Evolutionary conservation across 164 flowering plant genomes (phyloP), one percentile per base, ranked within the genome.

Genomic region (Liquidambar formosana): DNA sequence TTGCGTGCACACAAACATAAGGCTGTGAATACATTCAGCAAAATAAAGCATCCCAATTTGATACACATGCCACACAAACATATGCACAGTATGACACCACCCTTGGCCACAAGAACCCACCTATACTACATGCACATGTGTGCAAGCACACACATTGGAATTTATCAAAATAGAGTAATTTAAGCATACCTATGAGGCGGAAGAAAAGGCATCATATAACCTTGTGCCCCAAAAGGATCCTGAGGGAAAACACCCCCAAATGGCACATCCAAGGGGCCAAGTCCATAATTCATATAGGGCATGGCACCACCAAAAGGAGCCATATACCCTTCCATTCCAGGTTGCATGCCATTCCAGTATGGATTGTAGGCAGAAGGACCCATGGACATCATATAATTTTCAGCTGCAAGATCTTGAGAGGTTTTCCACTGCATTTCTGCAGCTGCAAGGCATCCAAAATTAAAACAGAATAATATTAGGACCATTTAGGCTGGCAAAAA

Each of bases 281-380:
- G 72, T 14, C 80, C 80, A 67, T 86, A 89, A 60, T 88, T 85
- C 86, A 83, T 80, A 63, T 81, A 88, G 6, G 95, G 92, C 88
- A 90, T 83, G 18, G 79, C 73, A 66, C 78, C 85, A 68, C 72
- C 75, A 85, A 73, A 87, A 61, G 87, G 88, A 38, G 82, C 80
- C 81, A 77, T 73, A 72, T 68, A 88, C 27, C 81, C 88, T 66
- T 89, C 90, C 86, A 89, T 81, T 62, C 90, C 91, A 75, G 88
- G 85, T 54, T 82, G 96, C 82, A 91, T 79, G 38, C 93, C 92
- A 38, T 65, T 74, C 93, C 90, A 89, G 63, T 82, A 89, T 25
- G 96, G 91, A 73, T 90, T 85, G 75, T 76, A 91, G 10, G 80
- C 64, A 64, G 83, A 41, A 61, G 92, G 91, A 3, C 82, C 86